Evolutionary conservation across 179 eudicot genomes (phyloP).

Genomic region (Beta lomatogona): DNA sequence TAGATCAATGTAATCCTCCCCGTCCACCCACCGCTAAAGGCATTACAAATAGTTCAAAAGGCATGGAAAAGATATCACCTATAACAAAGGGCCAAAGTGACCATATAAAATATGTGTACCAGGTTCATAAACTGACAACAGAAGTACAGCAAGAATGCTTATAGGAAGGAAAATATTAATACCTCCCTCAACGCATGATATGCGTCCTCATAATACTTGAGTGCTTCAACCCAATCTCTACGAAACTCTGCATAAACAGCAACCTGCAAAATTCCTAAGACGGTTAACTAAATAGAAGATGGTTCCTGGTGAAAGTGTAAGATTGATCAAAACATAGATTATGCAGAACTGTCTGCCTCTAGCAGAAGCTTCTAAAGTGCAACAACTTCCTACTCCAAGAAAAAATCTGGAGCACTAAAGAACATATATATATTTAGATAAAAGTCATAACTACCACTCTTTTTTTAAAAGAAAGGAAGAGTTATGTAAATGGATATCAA

Average conservation of each 20-base stretch:
- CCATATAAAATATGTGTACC: background rate
- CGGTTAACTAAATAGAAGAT: background rate
- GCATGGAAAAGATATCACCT: background rate
- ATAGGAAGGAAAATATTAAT: conserved; percentile 6
- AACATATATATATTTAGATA: background rate
- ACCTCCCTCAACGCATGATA: conserved; percentile 92
- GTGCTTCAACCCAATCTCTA: conserved; percentile 98
- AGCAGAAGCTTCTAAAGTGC: background rate
- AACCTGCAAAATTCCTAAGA: conserved; percentile 56
- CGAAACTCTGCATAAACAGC: conserved; percentile 98
- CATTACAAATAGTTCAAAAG: background rate
- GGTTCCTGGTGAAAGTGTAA: background rate
- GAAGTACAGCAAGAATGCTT: background rate
- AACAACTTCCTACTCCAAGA: background rate
- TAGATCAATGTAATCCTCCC: background rate
- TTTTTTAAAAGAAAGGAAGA: background rate
- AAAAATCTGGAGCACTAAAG: background rate
- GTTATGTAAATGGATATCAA: background rate
- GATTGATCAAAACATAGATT: background rate
- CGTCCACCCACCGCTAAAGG: background rate
- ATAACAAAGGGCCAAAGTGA: background rate
- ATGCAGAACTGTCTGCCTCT: background rate
- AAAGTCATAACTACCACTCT: background rate
- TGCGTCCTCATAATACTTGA: conserved; percentile 86
- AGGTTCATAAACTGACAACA: background rate